Conservation (phyloP, 1,284 basidiomycete genomes). For the Rhodotorula sp. region DNA sequence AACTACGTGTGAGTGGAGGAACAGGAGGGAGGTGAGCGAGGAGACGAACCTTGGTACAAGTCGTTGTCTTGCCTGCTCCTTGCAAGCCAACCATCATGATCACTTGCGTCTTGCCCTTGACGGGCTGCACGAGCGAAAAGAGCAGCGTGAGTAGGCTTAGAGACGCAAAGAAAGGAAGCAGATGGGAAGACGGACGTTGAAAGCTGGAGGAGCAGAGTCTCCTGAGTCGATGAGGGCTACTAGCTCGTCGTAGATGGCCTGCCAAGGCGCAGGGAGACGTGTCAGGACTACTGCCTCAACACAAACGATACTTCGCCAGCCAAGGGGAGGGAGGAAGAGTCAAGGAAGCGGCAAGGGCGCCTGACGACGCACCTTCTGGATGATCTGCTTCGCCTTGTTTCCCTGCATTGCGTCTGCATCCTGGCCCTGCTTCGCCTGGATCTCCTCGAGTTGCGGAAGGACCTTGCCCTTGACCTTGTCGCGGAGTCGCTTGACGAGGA, state of each 20-base stretch:
- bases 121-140: slow-evolving; percentile 62
- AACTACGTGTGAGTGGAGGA: not conserved
- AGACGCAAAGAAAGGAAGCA: slow-evolving; percentile 21
- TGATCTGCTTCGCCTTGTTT: slow-evolving; percentile 71
- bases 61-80: slow-evolving; percentile 98
- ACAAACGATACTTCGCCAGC: too few species aligned
- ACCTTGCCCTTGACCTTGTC: slow-evolving; percentile 87
- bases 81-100: slow-evolving; percentile 98
- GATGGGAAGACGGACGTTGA: slow-evolving; percentile 38
- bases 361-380: slow-evolving; percentile 81
- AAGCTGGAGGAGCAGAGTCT: slow-evolving; percentile 9
- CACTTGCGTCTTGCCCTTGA: slow-evolving; percentile 90
- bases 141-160: not conserved
- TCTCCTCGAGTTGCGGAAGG: slow-evolving; percentile 67
- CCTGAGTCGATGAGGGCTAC: slow-evolving; percentile 82
- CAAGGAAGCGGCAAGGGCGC: too few species aligned
- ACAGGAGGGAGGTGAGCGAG: not conserved
- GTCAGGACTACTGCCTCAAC: too few species aligned
- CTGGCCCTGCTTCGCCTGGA: slow-evolving; percentile 60
- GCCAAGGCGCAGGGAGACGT: slow-evolving; percentile 1
- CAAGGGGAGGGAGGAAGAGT: not conserved
- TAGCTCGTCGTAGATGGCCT: slow-evolving; percentile 97
- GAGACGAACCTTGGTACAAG: slow-evolving; percentile 71
- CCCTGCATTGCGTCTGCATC: slow-evolving; percentile 58
- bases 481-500: slow-evolving; percentile 81